Evolutionary conservation across 495 filamentous ascomycete species (phyloP), one percentile per base, ranked within the genome.

Genomic region (Xylaria flabelliformis): DNA sequence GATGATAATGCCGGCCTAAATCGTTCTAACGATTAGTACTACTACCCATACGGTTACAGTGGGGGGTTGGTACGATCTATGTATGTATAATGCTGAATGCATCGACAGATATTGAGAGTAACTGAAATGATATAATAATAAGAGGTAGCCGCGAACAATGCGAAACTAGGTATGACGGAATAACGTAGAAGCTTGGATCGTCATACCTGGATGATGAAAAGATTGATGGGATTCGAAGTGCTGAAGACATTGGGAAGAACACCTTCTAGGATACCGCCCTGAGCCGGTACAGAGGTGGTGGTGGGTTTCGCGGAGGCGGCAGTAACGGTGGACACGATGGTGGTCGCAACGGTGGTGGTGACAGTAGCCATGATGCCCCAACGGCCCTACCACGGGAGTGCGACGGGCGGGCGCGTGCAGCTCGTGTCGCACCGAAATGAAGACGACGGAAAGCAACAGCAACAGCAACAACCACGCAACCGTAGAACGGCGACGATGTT

Each of bases 181-280:
- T 9, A 13, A n/a, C 32, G 21, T 10, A 39, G 64, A 26, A 29
- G 39, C 17, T 26, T 50, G 3, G 39, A 51, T 48, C 66, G 26
- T 19, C 32, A 67, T 85, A 91, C 94, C 90, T 98, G 95, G 64
- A 98, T 94, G 75, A 98, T 97, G 80, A 99, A 98, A 41, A 97
- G 79, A 50, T 92, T 90, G 74, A 99, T 92, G n/a, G 96, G 96
- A 73, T 97, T 93, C 70, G 77, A 79, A 13, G 76, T 8, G 55
- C 67, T 61, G 29, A 70, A 79, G 17, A 67, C 63, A 72, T 79
- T 79, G 53, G 77, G 77, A 19, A 78, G 48, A 44, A 79, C 70
- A 1, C 76, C 76, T 62, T 79, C 77, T 15, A 79, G 56, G 53
- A 79, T 71, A 64, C 77, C 77, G 32, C 77, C 76, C 61, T 79